These are phyloP conservation scores for Penicillium brasilianum DNA, from an alignment of 2,329 filamentous ascomycete genomes.

Conservation along the genomic window DNA sequence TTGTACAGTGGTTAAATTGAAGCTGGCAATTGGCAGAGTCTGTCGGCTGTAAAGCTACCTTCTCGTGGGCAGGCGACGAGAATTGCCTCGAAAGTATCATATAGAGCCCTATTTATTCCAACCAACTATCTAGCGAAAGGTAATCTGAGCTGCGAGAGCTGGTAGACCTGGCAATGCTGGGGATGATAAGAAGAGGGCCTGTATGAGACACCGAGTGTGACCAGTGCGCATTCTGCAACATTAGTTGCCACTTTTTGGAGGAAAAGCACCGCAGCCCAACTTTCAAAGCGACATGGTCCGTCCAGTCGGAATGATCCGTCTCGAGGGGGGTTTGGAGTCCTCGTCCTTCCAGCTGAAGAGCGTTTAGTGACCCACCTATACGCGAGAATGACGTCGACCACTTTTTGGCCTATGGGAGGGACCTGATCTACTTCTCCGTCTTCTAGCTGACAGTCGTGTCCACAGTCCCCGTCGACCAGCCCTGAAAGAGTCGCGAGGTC, in stretches of 20 bases:
- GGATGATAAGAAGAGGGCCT: no score
- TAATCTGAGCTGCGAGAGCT: no score
- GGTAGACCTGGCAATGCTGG: no score
- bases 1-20: no score
- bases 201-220: not conserved
- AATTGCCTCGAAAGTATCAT: no score
- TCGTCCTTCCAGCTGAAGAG: constrained; percentile 13
- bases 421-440: no score
- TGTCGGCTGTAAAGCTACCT: no score
- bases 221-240: not conserved
- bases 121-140: no score
- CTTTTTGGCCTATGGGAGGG: constrained; percentile 13
- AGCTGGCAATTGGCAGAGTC: no score
- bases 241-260: not conserved
- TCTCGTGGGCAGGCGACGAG: no score
- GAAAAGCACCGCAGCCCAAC: constrained; percentile 25
- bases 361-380: constrained; percentile 18
- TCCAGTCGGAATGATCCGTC: constrained; percentile 30
- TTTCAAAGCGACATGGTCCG: constrained; percentile 27
- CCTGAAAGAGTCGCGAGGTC: not conserved
- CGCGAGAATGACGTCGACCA: constrained; percentile 35
- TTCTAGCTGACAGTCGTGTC: no score
- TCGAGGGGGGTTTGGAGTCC: constrained; percentile 19
- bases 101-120: no score
- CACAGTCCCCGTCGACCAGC: not conserved